Percentiles rank a stretch among this genome's conserved stretches.
Evolutionary conservation across 306 rosid genomes (phyloP).

Genomic region (Vicia sativa): DNA sequence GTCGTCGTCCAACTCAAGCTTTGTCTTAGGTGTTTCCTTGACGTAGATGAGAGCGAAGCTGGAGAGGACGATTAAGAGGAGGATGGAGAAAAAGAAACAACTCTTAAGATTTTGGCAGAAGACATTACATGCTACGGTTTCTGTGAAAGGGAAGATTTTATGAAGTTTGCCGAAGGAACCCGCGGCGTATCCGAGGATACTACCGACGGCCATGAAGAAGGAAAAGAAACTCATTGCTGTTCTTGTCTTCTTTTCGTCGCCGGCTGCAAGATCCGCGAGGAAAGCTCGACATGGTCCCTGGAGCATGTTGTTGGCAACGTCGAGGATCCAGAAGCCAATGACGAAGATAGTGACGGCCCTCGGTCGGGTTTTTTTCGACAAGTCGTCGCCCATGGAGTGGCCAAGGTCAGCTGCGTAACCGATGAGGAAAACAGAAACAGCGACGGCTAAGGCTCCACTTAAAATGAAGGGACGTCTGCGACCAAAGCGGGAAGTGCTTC

Average conservation of each 20-base stretch:
- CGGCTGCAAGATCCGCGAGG: slow-evolving; percentile 60
- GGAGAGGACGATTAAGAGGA: slow-evolving; percentile 31
- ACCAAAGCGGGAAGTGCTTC: slow-evolving; percentile 69
- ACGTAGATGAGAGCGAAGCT: slow-evolving; percentile 43
- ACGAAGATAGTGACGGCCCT: slow-evolving; percentile 6
- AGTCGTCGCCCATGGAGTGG: neutral
- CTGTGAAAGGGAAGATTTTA: slow-evolving; percentile 51
- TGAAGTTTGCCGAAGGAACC: slow-evolving; percentile 54
- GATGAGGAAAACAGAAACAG: slow-evolving; percentile 5
- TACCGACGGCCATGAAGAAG: slow-evolving; percentile 18
- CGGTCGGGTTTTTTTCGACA: neutral
- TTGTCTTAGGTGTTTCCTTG: slow-evolving; percentile 1
- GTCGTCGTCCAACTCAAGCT: neutral
- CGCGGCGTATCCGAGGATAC: slow-evolving; percentile 37
- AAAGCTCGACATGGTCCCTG: slow-evolving; percentile 75
- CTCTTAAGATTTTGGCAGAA: slow-evolving; percentile 78
- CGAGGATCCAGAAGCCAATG: slow-evolving; percentile 40
- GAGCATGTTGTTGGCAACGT: slow-evolving; percentile 74
- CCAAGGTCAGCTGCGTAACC: slow-evolving; percentile 19
- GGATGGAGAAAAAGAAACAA: slow-evolving; percentile 69
- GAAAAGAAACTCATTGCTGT: slow-evolving; percentile 22
- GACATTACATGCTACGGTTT: slow-evolving; percentile 57
- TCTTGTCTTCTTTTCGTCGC: slow-evolving; percentile 48
- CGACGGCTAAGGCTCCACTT: slow-evolving; percentile 43
- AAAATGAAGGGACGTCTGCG: slow-evolving; percentile 78